phyloP scores from a whole-genome alignment of 441 rosid species.

The Populus hybrid region DNA sequence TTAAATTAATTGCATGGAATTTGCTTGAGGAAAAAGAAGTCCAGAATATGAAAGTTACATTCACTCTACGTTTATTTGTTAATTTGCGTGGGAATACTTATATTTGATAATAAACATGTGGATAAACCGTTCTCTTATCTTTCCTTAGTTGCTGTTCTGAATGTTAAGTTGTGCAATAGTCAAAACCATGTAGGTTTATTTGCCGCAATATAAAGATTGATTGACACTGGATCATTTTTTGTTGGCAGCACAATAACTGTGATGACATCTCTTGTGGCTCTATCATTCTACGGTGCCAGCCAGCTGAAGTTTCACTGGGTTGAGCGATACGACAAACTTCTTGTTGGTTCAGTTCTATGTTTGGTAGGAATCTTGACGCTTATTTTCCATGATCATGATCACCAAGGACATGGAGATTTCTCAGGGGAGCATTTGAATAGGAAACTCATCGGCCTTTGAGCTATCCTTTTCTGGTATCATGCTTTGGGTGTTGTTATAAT shows the following conservation, averaged over 20 bases:
- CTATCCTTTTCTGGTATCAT: neutral
- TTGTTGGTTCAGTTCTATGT: conserved; percentile 89
- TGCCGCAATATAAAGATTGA: neutral
- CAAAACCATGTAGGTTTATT: neutral
- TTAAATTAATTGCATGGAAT: neutral
- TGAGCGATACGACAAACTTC: conserved; percentile 90
- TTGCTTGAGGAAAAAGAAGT: neutral
- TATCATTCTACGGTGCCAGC: conserved; percentile 97
- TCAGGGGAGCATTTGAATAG: conserved; percentile 2
- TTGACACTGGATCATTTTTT: neutral
- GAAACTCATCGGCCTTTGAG: neutral
- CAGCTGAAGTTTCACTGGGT: conserved; percentile 97
- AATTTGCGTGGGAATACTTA: neutral
- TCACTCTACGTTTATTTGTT: neutral
- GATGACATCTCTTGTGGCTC: conserved; percentile 95
- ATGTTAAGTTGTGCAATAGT: neutral
- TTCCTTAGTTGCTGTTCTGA: neutral
- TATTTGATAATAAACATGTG: neutral
- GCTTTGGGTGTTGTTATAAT: neutral
- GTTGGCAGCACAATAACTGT: conserved; percentile 77
- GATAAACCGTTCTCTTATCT: neutral
- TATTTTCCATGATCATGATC: conserved; percentile 63
- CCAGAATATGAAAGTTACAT: neutral
- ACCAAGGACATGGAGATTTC: conserved; percentile 20
- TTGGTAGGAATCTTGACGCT: conserved; percentile 88